phyloP scores from a whole-genome alignment of 1,139 yeast genomes.

The Candida smagusa region DNA sequence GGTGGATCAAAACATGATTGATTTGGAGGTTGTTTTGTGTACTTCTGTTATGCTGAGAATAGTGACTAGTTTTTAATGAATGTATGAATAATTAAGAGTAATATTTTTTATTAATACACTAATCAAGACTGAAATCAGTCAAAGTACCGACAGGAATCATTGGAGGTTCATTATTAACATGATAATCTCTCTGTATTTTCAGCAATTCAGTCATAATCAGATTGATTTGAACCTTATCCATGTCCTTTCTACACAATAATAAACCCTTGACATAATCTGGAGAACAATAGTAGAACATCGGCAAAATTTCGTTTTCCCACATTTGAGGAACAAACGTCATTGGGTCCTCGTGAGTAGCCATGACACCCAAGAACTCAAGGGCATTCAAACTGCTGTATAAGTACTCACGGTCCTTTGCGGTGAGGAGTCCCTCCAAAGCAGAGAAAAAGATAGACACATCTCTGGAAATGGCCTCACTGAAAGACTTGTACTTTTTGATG shows the following conservation, averaged over 20 bases:
- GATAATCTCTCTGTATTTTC: slow-evolving; percentile 32
- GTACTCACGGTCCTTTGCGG: slow-evolving; percentile 46
- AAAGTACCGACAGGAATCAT: slow-evolving; percentile 31
- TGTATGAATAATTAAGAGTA: neutral
- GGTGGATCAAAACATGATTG: slow-evolving; percentile 1
- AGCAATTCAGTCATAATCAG: slow-evolving; percentile 28
- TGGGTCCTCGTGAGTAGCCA: slow-evolving; percentile 56
- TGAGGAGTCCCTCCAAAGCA: slow-evolving; percentile 54
- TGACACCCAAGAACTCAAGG: slow-evolving; percentile 69
- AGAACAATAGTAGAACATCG: slow-evolving; percentile 64
- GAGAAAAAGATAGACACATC: slow-evolving; percentile 69
- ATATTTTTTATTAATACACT: no score
- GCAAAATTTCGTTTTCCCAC: slow-evolving; percentile 55
- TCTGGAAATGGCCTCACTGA: slow-evolving; percentile 40
- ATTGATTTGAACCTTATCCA: slow-evolving; percentile 33
- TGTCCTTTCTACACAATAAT: slow-evolving; percentile 44
- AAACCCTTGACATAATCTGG: slow-evolving; percentile 59
- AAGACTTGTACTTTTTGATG: slow-evolving; percentile 40
- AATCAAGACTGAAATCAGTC: slow-evolving; percentile 24
- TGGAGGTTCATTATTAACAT: slow-evolving; percentile 34
- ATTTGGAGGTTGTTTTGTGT: slow-evolving; percentile 3
- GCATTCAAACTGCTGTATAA: slow-evolving; percentile 51
- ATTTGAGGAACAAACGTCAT: slow-evolving; percentile 48
- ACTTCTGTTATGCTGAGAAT: neutral
- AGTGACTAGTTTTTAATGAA: neutral